Evolutionary conservation across 441 rosid species (phyloP).

Genomic region (Pelargonium fulgidum): DNA sequence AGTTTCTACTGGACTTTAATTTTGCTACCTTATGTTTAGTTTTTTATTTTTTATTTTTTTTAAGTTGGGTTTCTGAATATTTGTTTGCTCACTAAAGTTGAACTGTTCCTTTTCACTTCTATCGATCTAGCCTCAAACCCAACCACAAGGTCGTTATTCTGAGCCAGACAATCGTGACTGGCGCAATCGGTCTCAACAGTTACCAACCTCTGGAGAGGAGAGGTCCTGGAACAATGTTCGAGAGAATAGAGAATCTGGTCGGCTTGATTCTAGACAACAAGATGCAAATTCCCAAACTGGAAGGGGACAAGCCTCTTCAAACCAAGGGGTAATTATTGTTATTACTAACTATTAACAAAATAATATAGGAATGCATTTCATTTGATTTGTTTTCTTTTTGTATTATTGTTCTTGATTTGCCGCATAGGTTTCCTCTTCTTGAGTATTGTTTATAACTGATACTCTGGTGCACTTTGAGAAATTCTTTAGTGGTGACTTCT

Average conservation of each 20-base stretch:
- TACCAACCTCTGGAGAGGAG: constrained; percentile 57
- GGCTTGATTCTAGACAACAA: constrained; percentile 37
- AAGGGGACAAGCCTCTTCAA: constrained; percentile 36
- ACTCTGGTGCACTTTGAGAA: too few species aligned
- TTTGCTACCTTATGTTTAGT: neutral
- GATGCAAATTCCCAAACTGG: constrained; percentile 43
- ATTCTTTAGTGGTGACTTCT: too few species aligned
- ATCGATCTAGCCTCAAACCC: constrained; percentile 36
- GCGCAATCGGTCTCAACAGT: constrained; percentile 64
- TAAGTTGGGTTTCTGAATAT: neutral
- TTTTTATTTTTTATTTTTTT: neutral
- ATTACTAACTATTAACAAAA: neutral
- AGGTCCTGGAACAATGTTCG: constrained; percentile 53
- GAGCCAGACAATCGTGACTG: constrained; percentile 90
- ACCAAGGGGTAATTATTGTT: constrained; percentile 44
- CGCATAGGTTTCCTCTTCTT: too few species aligned
- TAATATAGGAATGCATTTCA: too few species aligned
- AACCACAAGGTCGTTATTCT: constrained; percentile 53
- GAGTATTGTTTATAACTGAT: too few species aligned
- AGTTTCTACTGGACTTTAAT: constrained; percentile 23
- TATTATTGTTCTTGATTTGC: too few species aligned
- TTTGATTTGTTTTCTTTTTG: neutral
- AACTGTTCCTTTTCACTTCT: neutral
- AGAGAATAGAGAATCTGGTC: constrained; percentile 43
- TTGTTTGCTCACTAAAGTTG: neutral